phyloP scores from a whole-genome alignment of 192 early-diverging fungal genomes.

The Blastocladiella britannica region DNA sequence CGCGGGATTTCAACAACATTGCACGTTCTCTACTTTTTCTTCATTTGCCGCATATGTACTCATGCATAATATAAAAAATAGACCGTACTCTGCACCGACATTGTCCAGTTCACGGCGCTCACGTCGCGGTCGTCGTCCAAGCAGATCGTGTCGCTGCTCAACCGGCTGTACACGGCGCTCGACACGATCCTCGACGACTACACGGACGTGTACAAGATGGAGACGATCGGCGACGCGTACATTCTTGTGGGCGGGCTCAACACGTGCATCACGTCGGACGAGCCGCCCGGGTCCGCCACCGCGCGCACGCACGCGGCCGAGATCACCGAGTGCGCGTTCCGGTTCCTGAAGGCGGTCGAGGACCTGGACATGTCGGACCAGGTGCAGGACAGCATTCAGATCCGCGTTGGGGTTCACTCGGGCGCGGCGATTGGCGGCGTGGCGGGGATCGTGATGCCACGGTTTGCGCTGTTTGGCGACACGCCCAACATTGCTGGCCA shows the following conservation, averaged over 20 bases:
- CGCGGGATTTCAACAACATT: constrained; percentile 14
- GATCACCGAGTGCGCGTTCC: not conserved
- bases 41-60: too few species aligned
- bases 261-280: constrained; percentile 1
- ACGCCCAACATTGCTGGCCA: not conserved
- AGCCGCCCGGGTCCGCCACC: not conserved
- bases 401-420: constrained; percentile 8
- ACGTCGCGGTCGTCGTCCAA: constrained; percentile 14
- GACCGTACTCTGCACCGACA: constrained; percentile 17
- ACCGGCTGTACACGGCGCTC: constrained; percentile 22
- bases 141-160: constrained; percentile 20
- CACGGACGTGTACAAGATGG: constrained; percentile 20
- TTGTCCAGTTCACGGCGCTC: constrained; percentile 22
- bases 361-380: not conserved
- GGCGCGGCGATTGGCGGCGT: not conserved
- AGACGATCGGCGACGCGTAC: constrained; percentile 27
- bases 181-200: constrained; percentile 22
- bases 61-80: too few species aligned
- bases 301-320: not conserved
- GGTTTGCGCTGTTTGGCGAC: not conserved
- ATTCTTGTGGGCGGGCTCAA: constrained; percentile 19
- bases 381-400: constrained; percentile 10
- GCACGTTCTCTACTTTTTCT: too few species aligned
- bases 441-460: not conserved
- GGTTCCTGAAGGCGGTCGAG: not conserved